These are phyloP conservation scores for Sugiyamaella smithiae DNA, from an alignment of 805 yeast genomes.

Conservation along the genomic window DNA sequence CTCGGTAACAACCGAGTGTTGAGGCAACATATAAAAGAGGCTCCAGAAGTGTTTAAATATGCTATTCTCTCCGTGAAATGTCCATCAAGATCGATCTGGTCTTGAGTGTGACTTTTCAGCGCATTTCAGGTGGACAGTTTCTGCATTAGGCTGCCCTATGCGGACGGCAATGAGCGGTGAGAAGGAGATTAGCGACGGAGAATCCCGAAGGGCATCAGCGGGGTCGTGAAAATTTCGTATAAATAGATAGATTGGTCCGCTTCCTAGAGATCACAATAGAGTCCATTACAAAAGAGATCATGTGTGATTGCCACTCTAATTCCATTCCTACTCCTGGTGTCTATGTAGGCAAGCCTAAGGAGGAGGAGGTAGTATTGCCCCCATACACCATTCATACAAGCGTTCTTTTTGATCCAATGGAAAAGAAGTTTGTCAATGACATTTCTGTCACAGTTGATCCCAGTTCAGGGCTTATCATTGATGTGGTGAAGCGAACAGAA, in stretches of 20 bases:
- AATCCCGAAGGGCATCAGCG: not conserved
- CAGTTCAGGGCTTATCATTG: slow-evolving; percentile 3
- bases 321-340: not conserved
- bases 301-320: slow-evolving; percentile 1
- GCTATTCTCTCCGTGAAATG: too few relatives aligned
- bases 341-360: not conserved
- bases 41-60: too few relatives aligned
- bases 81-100: too few relatives aligned
- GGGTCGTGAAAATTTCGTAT: too few relatives aligned
- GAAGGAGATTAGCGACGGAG: not conserved
- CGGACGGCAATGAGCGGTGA: too few relatives aligned
- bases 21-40: too few relatives aligned
- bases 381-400: slow-evolving; percentile 6
- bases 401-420: slow-evolving; percentile 1
- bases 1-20: too few relatives aligned
- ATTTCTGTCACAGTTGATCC: slow-evolving; percentile 7
- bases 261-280: too few relatives aligned
- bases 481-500: not conserved
- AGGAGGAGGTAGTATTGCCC: not conserved
- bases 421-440: not conserved
- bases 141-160: too few relatives aligned
- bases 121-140: too few relatives aligned
- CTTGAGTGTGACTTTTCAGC: too few relatives aligned
- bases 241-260: too few relatives aligned
- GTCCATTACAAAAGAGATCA: not conserved